These are phyloP conservation scores for Populus tomentosa DNA, from an alignment of 441 rosid genomes.

Conservation along the genomic window DNA sequence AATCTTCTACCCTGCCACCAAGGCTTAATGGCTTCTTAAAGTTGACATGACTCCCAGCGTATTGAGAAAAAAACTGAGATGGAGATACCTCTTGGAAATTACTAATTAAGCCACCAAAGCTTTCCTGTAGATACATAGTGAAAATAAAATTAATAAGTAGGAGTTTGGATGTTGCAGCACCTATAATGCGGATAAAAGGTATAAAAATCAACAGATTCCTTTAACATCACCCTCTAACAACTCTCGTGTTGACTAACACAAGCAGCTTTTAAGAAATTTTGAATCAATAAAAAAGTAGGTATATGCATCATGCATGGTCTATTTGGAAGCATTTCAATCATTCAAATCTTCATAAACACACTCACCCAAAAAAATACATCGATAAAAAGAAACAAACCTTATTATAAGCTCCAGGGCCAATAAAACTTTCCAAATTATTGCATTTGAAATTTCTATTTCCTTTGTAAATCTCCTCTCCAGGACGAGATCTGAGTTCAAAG, in stretches of 20 bases:
- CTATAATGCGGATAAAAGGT: neutral
- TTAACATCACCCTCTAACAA: neutral
- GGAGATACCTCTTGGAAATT: constrained; percentile 24
- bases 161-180: neutral
- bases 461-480: constrained; percentile 22
- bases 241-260: neutral
- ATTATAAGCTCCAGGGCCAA: constrained; percentile 25
- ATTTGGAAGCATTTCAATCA: neutral
- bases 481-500: constrained; percentile 21
- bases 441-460: constrained; percentile 22
- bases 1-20: constrained; percentile 22
- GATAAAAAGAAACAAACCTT: constrained; percentile 32
- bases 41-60: constrained; percentile 23
- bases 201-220: neutral
- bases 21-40: constrained; percentile 27
- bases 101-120: constrained; percentile 17
- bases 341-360: neutral
- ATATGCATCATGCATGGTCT: neutral
- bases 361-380: neutral
- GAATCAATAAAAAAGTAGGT: neutral
- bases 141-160: neutral
- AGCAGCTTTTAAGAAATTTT: neutral
- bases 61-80: constrained; percentile 28
- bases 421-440: constrained; percentile 23
- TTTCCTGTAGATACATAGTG: constrained; percentile 21